These are phyloP conservation scores for Buxus sempervirens DNA, from an alignment of 164 flowering plant genomes.

Conservation along the genomic window DNA sequence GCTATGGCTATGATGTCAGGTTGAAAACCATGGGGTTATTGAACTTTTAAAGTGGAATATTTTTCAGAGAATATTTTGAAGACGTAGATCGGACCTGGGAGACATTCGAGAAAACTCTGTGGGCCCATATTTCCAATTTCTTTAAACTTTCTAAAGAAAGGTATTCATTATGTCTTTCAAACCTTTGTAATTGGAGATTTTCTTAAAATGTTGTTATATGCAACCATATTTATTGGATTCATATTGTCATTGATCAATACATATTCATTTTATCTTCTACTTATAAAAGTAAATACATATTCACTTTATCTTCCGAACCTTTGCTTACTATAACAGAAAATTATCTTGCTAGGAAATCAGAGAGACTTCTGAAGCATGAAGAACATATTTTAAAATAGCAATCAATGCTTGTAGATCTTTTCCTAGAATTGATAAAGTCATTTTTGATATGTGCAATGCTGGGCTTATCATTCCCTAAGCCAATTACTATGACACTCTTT, in stretches of 20 bases:
- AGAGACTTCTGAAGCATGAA: no score
- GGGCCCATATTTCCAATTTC: conserved; percentile 86
- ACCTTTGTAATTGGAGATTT: neutral
- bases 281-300: no score
- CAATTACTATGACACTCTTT: no score
- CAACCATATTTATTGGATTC: neutral
- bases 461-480: no score
- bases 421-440: no score
- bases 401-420: neutral
- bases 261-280: no score
- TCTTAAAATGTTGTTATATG: neutral
- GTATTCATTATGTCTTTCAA: conserved; percentile 29
- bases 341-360: no score
- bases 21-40: neutral
- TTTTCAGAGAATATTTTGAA: conserved; percentile 90
- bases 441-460: no score
- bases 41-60: conserved; percentile 6
- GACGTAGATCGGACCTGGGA: conserved; percentile 98
- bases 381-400: no score
- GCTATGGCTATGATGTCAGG: neutral
- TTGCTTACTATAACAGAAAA: no score
- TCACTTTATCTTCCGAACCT: no score
- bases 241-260: no score
- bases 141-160: conserved; percentile 89
- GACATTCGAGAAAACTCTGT: conserved; percentile 90